A percentile compares a stretch with the other conserved stretches of the same genome.
Conservation (phyloP, 768 basidiomycete genomes). For the Trametopsis cervina region DNA sequence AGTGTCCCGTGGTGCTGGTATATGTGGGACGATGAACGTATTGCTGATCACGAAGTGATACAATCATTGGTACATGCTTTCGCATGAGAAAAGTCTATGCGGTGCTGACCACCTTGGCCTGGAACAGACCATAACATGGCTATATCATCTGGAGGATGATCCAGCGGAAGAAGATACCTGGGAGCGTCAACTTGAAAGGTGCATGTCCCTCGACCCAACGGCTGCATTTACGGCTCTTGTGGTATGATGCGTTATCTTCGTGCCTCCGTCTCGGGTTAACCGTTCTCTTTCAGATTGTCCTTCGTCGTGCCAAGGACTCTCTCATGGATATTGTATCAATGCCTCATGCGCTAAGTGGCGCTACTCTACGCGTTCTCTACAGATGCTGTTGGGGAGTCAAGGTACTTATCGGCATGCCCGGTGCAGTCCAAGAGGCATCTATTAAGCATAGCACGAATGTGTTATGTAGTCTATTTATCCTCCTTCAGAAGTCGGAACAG, state of each 20-base stretch:
- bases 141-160: conserved; percentile 9
- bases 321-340: not conserved
- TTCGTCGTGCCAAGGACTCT: not conserved
- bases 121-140: conserved; percentile 7
- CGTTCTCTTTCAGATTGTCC: not conserved
- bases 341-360: not conserved
- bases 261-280: not conserved
- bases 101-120: not conserved
- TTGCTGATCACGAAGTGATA: conserved; percentile 42
- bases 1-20: conserved; percentile 60
- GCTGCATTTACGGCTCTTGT: not conserved
- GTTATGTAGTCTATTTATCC: conserved; percentile 11
- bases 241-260: not conserved
- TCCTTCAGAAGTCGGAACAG: conserved; percentile 2
- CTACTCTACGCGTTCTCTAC: not conserved
- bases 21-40: conserved; percentile 49
- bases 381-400: not conserved
- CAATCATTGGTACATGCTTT: conserved; percentile 36
- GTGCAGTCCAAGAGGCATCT: not conserved
- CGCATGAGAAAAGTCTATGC: not conserved
- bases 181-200: not conserved
- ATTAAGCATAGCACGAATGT: not conserved
- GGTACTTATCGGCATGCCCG: not conserved
- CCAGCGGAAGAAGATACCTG: not conserved
- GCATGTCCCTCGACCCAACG: not conserved